These are phyloP conservation scores for Tranzscheliella williamsii DNA, from an alignment of 1,284 basidiomycete species.

Conservation along the genomic window DNA sequence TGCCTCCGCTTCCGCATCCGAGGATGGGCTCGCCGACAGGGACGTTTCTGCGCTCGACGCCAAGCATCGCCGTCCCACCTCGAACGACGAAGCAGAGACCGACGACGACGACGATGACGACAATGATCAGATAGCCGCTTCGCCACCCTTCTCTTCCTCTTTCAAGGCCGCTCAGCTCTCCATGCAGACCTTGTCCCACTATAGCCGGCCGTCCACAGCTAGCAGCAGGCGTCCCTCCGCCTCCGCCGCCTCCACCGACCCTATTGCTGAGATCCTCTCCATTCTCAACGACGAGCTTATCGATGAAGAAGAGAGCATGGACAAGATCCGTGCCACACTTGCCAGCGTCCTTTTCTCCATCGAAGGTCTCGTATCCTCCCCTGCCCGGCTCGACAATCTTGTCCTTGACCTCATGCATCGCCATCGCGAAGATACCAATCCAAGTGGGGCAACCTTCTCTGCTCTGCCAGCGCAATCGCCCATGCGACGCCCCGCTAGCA, in stretches of 20 bases:
- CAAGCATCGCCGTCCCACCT: conserved; percentile 8
- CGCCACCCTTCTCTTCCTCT: conserved; percentile 35
- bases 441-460: conserved; percentile 39
- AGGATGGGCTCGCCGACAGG: conserved; percentile 23
- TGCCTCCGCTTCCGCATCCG: conserved; percentile 41
- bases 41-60: conserved; percentile 12
- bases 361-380: conserved; percentile 36
- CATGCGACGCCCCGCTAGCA: conserved; percentile 33
- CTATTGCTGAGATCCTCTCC: conserved; percentile 29
- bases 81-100: background rate
- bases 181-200: conserved; percentile 28
- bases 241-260: conserved; percentile 17
- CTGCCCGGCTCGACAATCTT: conserved; percentile 44
- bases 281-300: conserved; percentile 35
- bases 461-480: conserved; percentile 34
- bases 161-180: conserved; percentile 42
- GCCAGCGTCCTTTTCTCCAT: conserved; percentile 25
- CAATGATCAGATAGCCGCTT: conserved; percentile 19
- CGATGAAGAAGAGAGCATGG: conserved; percentile 50
- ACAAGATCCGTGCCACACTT: conserved; percentile 42
- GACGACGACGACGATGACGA: conserved; percentile 10
- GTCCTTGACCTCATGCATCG: conserved; percentile 53
- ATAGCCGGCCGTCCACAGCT: conserved; percentile 11
- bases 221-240: conserved; percentile 28
- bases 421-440: conserved; percentile 45